Conservation (phyloP, 345 rosid genomes). For the Garcia nutans region DNA sequence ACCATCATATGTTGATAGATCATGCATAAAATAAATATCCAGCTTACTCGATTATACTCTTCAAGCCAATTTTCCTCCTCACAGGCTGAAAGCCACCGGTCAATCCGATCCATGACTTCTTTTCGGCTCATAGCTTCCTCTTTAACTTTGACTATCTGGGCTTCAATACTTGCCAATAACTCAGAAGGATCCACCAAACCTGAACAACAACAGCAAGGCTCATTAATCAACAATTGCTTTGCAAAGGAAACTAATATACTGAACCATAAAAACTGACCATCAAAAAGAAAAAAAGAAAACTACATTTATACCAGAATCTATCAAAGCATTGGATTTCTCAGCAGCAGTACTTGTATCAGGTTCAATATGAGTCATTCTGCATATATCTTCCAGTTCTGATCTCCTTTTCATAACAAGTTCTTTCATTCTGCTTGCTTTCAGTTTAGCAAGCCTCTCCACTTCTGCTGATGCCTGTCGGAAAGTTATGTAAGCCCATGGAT, state of each 20-base stretch:
- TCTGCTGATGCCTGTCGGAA: slow-evolving; percentile 70
- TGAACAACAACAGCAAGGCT: slow-evolving; percentile 30
- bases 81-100: slow-evolving; percentile 89
- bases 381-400: slow-evolving; percentile 72
- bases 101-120: slow-evolving; percentile 93
- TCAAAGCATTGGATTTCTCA: slow-evolving; percentile 88
- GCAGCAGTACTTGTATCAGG: slow-evolving; percentile 82
- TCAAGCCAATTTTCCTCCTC: slow-evolving; percentile 98
- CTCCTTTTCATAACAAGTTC: slow-evolving; percentile 93
- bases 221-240: slow-evolving; percentile 1
- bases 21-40: slow-evolving; percentile 10
- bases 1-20: neutral
- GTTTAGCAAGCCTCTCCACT: slow-evolving; percentile 69
- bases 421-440: slow-evolving; percentile 93
- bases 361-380: slow-evolving; percentile 72
- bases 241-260: neutral
- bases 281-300: neutral
- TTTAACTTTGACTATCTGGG: slow-evolving; percentile 67
- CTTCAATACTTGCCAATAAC: slow-evolving; percentile 76
- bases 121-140: slow-evolving; percentile 82
- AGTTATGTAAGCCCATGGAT: slow-evolving; percentile 17
- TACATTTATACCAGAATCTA: slow-evolving; percentile 70
- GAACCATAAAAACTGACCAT: neutral
- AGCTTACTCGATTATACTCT: slow-evolving; percentile 76
- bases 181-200: slow-evolving; percentile 94